Conservation (phyloP, 2,329 filamentous ascomycete genomes). For the Ophiocordyceps sinensis region DNA sequence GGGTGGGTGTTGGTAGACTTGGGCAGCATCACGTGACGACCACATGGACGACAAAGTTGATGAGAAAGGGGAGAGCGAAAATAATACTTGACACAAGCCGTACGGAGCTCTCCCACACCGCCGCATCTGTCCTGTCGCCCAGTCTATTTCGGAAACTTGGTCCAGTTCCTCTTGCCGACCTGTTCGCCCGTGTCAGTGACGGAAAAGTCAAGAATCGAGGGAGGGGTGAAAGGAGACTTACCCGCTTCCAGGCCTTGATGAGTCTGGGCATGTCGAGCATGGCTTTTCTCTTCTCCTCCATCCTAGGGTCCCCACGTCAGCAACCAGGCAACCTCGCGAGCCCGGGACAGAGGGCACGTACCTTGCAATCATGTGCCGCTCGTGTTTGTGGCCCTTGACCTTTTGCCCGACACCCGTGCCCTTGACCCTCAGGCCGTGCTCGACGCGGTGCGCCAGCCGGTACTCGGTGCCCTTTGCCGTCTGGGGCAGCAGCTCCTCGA, state of each 20-base stretch:
- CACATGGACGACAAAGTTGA: no score
- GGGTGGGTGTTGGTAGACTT: no score
- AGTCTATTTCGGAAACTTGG: constrained; percentile 40
- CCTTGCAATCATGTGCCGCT: constrained; percentile 68
- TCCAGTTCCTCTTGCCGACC: constrained; percentile 42
- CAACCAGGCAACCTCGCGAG: neutral
- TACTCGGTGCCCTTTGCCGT: constrained; percentile 62
- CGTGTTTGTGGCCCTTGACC: constrained; percentile 92
- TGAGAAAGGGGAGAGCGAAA: no score
- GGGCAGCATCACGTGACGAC: no score
- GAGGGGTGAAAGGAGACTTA: constrained; percentile 24
- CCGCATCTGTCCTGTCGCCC: neutral
- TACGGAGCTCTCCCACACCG: constrained; percentile 8
- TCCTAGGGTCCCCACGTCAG: constrained; percentile 27
- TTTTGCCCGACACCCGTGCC: constrained; percentile 84
- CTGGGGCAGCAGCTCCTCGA: constrained; percentile 67
- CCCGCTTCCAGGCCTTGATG: constrained; percentile 87
- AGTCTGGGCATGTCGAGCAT: constrained; percentile 92
- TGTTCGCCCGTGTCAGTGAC: constrained; percentile 17
- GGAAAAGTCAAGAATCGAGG: neutral
- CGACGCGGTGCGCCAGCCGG: constrained; percentile 55
- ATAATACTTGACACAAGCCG: constrained; percentile 1
- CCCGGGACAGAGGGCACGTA: constrained; percentile 23
- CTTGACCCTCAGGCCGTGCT: constrained; percentile 72
- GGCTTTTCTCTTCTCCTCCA: constrained; percentile 80